Percentiles rank a stretch among this genome's conserved stretches.
Conservation (phyloP, 306 rosid genomes). For the Gastrolobium villosum region DNA sequence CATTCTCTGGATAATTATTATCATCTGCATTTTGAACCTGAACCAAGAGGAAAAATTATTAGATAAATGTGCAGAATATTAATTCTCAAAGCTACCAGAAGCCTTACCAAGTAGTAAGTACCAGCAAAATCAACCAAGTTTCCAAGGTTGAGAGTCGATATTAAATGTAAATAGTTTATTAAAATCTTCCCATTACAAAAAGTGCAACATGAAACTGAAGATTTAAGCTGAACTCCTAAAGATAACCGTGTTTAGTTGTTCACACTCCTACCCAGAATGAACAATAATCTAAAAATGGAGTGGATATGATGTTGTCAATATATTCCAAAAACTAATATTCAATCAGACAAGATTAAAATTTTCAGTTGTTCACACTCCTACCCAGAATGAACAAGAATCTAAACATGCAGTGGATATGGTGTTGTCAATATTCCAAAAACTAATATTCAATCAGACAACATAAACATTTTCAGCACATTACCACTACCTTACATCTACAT, state of each 20-base stretch:
- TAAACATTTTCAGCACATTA: not conserved
- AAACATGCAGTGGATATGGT: constrained; percentile 5
- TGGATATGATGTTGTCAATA: constrained; percentile 7
- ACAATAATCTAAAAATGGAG: constrained; percentile 11
- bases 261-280: not conserved
- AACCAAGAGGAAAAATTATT: constrained; percentile 50
- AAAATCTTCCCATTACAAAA: constrained; percentile 13
- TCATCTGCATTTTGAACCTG: constrained; percentile 99
- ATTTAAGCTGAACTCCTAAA: constrained; percentile 7
- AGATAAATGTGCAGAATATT: constrained; percentile 34
- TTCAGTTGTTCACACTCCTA: not conserved
- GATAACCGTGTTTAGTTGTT: not conserved
- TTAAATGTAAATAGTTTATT: constrained; percentile 13
- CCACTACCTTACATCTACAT: not conserved
- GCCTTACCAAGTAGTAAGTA: constrained; percentile 22
- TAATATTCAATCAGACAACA: constrained; percentile 10
- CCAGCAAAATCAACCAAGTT: constrained; percentile 27
- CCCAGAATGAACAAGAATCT: not conserved
- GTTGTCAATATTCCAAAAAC: constrained; percentile 22
- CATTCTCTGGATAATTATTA: constrained; percentile 76
- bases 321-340: constrained; percentile 22
- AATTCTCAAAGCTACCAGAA: constrained; percentile 36
- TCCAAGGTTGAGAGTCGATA: constrained; percentile 25
- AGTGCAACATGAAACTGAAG: constrained; percentile 19
- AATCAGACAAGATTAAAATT: constrained; percentile 9